Conservation (phyloP, 2,329 filamentous ascomycete genomes). For the Macroventuria anomochaeta region DNA sequence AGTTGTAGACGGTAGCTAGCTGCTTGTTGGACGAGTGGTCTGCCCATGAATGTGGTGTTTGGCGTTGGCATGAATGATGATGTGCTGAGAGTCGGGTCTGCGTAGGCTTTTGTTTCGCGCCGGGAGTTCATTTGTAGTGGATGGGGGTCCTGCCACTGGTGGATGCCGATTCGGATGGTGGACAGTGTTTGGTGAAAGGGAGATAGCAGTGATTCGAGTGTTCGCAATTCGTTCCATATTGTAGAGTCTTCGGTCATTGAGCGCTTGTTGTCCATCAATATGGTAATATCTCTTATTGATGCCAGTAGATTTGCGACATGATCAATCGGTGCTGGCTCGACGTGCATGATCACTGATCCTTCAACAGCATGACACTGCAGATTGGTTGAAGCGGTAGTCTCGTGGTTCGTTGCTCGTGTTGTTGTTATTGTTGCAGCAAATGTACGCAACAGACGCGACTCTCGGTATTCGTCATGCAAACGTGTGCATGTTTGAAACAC, state of each 20-base stretch:
- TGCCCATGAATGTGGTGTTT: slow-evolving; percentile 10
- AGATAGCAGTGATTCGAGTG: slow-evolving; percentile 4
- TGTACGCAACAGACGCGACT: slow-evolving; percentile 1
- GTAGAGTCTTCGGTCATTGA: slow-evolving; percentile 10
- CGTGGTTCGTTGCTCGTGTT: slow-evolving; percentile 12
- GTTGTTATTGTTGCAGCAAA: slow-evolving; percentile 8
- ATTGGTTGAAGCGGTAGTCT: slow-evolving; percentile 7
- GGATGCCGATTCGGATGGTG: slow-evolving; percentile 12
- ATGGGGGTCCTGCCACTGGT: slow-evolving; percentile 13
- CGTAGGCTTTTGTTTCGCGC: slow-evolving; percentile 1
- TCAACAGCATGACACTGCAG: slow-evolving; percentile 14
- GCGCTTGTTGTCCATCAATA: slow-evolving; percentile 10
- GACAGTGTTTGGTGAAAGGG: slow-evolving; percentile 8
- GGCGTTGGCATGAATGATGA: slow-evolving; percentile 8
- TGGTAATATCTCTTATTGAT: slow-evolving; percentile 1
- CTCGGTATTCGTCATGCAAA: slow-evolving; percentile 11
- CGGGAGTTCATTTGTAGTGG: slow-evolving; percentile 13
- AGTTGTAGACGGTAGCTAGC: slow-evolving; percentile 11
- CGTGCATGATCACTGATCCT: slow-evolving; percentile 8
- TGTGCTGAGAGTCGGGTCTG: neutral
- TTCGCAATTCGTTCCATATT: slow-evolving; percentile 10
- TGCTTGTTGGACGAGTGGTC: slow-evolving; percentile 7
- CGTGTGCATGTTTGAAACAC: slow-evolving; percentile 13
- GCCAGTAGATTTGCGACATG: slow-evolving; percentile 9
- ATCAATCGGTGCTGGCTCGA: slow-evolving; percentile 5